Evolutionary conservation across 768 basidiomycete species (phyloP).

Genomic region (Cyclocybe aegerita): DNA sequence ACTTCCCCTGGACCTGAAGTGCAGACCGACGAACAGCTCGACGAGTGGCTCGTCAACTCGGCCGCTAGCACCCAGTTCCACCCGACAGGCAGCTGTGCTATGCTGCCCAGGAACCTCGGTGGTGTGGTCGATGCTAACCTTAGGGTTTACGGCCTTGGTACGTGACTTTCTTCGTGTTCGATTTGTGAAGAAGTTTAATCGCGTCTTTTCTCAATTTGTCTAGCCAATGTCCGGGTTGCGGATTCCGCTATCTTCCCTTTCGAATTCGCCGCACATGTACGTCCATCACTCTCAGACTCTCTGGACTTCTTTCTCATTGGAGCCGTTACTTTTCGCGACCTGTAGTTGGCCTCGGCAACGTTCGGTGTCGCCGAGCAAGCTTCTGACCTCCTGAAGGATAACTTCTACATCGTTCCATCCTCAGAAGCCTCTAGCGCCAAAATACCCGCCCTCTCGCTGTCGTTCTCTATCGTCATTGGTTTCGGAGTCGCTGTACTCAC

Average conservation of each 20-base stretch:
- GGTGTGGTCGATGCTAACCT: conserved; percentile 30
- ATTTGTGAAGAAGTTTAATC: not conserved
- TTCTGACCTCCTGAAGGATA: conserved; percentile 17
- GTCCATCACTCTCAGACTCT: conserved; percentile 1
- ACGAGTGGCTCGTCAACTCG: conserved; percentile 43
- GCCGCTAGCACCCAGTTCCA: conserved; percentile 56
- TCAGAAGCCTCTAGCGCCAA: not conserved
- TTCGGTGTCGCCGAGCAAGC: conserved; percentile 30
- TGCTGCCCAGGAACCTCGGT: conserved; percentile 26
- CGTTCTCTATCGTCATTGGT: no score
- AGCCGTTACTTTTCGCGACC: not conserved
- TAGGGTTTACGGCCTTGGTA: conserved; percentile 29
- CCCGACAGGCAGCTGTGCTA: conserved; percentile 37
- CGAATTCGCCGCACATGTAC: conserved; percentile 31
- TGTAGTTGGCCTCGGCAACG: conserved; percentile 25
- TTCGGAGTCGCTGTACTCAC: no score
- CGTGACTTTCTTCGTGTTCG: not conserved
- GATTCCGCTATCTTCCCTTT: conserved; percentile 58
- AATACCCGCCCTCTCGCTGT: not conserved
- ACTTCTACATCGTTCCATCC: conserved; percentile 15
- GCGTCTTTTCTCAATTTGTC: not conserved
- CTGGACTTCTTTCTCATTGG: not conserved
- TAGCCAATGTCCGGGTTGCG: conserved; percentile 56
- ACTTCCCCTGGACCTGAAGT: conserved; percentile 25
- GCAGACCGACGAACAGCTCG: conserved; percentile 53